A percentile compares a stretch with the other conserved stretches of the same genome.
Evolutionary conservation across 805 yeast genomes (phyloP).

Genomic region (Wickerhamiella allomyrinae): DNA sequence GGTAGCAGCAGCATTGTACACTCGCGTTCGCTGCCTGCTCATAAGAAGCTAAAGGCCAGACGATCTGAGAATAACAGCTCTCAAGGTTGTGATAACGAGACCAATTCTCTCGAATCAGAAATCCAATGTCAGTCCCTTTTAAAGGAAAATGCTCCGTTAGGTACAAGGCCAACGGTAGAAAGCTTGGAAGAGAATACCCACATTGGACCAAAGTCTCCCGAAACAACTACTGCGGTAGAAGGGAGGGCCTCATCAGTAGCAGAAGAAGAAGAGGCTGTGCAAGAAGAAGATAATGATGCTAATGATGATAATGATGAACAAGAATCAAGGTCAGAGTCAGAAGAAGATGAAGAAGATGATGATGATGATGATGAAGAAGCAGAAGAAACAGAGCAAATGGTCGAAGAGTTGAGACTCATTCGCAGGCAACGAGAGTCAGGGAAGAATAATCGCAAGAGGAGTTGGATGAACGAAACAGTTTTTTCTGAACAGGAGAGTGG

Average conservation of each 20-base stretch:
- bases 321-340: not conserved
- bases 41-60: slow-evolving; percentile 14
- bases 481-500: not conserved
- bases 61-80: not conserved
- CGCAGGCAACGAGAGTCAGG: no score
- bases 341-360: slow-evolving; percentile 8
- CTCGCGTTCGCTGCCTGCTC: slow-evolving; percentile 13
- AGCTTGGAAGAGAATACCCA: not conserved
- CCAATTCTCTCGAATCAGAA: no score
- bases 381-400: slow-evolving; percentile 4
- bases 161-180: no score
- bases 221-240: no score
- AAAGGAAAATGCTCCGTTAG: no score
- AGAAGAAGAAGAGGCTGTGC: no score
- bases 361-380: not conserved
- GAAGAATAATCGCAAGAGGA: not conserved
- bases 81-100: not conserved
- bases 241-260: no score
- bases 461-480: slow-evolving; percentile 3
- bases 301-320: no score
- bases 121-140: no score
- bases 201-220: no score
- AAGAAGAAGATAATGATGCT: no score
- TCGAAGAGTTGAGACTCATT: no score
- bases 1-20: slow-evolving; percentile 13